Conservation (phyloP, 2,329 filamentous ascomycete species). For the Elsinoe perseae region DNA sequence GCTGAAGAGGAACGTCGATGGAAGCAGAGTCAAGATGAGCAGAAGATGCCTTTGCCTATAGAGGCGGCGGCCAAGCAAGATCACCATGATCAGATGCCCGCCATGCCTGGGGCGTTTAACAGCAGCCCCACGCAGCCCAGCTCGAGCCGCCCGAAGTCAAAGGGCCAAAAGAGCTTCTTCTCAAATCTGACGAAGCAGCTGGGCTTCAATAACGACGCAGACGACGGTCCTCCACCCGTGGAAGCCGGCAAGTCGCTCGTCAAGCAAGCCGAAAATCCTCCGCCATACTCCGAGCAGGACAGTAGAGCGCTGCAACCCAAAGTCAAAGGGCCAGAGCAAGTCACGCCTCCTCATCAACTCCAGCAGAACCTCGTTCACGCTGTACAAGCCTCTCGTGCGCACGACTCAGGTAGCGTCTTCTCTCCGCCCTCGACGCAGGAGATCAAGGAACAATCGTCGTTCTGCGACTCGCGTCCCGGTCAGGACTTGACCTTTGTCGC, state of each 20-base stretch:
- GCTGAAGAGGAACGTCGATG: constrained; percentile 27
- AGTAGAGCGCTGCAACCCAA: constrained; percentile 22
- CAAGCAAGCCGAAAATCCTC: constrained; percentile 24
- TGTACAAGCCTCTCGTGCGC: constrained; percentile 67
- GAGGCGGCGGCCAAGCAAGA: constrained; percentile 17
- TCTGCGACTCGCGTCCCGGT: constrained; percentile 71
- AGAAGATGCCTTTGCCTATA: not conserved
- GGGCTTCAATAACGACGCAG: constrained; percentile 51
- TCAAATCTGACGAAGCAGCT: constrained; percentile 60
- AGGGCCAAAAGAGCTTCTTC: constrained; percentile 50
- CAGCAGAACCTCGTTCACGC: constrained; percentile 69
- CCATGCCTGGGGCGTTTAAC: constrained; percentile 67
- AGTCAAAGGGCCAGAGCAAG: constrained; percentile 24
- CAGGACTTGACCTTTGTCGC: constrained; percentile 66
- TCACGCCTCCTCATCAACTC: constrained; percentile 41
- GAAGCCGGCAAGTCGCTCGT: constrained; percentile 19
- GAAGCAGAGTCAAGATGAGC: constrained; percentile 11
- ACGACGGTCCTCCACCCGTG: constrained; percentile 35
- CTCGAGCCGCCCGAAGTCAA: constrained; percentile 28
- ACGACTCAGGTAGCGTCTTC: constrained; percentile 67
- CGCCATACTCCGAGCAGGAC: constrained; percentile 28
- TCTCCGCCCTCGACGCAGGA: constrained; percentile 61
- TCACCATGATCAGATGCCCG: constrained; percentile 27
- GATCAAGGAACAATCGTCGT: constrained; percentile 70
- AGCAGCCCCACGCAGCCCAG: constrained; percentile 51